Evolutionary conservation across 2,329 filamentous ascomycete species (phyloP), one percentile per base, ranked within the genome.

Genomic region (Alternaria brassicicola): DNA sequence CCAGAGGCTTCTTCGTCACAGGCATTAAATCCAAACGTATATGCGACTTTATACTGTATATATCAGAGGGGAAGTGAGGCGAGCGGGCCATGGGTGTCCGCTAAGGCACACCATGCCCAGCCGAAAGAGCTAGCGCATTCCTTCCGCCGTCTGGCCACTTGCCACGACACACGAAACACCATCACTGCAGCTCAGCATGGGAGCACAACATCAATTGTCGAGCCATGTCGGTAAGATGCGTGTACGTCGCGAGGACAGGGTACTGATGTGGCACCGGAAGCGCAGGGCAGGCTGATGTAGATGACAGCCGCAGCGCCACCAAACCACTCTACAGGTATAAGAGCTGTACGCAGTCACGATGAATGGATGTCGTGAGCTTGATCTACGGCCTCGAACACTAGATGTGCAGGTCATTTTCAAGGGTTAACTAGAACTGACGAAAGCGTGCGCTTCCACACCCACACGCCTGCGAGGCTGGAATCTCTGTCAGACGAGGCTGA

Each of bases 61-160:
- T 28, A 47, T 19, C 13, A 12, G 30, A 4, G 30, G 9, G 15
- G 52, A 61, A 68, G 65, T 69, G 67, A 69, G 65, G 65, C 67
- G 61, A 57, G 13, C 28, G 43, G 13, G 43, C 51, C 42, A 47
- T 25, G n/a, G 52, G 35, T 52, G 25, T 23, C 49, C 35, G 55
- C 47, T 39, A 52, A 50, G 19, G 58, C 61, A 54, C 49, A 53
- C 55, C 55, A 43, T 46, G 23, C 39, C 17, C 26, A n/a, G 28
- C n/a, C 26, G 26, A 59, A 30, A 21, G 43, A 60, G 53, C 47
- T 62, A 50, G 57, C 48, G 43, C 15, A 15, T 47, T 61, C 23
- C 49, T 61, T 55, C 53, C 25, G 43, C n/a, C 43, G 41, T 54
- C 49, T 59, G 63, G 57, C 66, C 64, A 69, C 59, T 65, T 49